Percentiles rank a stretch among this genome's conserved stretches.
phyloP scores from a whole-genome alignment of 2,329 filamentous ascomycete species.

The Penicillium thymicola region DNA sequence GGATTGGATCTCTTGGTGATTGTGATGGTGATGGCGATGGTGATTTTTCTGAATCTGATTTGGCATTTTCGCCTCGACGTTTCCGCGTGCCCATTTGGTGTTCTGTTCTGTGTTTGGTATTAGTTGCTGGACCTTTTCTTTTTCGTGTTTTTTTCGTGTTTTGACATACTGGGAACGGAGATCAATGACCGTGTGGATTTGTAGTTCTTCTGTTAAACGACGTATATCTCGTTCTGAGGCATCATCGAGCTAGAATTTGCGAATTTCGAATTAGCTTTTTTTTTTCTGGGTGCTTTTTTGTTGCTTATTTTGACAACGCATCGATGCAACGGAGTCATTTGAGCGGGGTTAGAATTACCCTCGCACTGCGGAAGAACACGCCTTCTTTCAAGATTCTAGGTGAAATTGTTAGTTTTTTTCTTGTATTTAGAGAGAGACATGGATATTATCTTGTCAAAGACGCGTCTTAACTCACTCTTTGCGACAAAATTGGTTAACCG shows the following conservation, averaged over 20 bases:
- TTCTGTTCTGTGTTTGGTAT: conserved; percentile 60
- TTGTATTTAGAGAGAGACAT: background rate
- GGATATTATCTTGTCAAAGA: background rate
- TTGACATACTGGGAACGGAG: conserved; percentile 67
- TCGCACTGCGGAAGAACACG: conserved; percentile 65
- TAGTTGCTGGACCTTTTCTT: background rate
- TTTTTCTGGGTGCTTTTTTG: background rate
- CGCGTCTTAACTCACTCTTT: conserved; percentile 46
- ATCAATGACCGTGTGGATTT: conserved; percentile 72
- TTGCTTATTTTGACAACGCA: background rate
- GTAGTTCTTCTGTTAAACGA: conserved; percentile 57
- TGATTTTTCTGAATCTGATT: conserved; percentile 19
- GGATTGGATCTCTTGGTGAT: conserved; percentile 37
- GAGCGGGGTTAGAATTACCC: conserved; percentile 47
- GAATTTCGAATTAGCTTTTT: background rate
- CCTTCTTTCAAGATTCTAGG: conserved; percentile 55
- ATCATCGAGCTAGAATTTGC: conserved; percentile 56
- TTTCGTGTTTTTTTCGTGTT: no score
- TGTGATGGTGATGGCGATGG: conserved; percentile 1
- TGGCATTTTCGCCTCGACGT: conserved; percentile 43
- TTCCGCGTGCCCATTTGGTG: conserved; percentile 66
- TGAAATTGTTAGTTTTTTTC: conserved; percentile 4
- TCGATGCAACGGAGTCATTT: background rate
- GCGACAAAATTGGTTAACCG: conserved; percentile 59
- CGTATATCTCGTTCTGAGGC: conserved; percentile 64